phyloP scores from a whole-genome alignment of 2,329 filamentous ascomycete species.

The Aspergillus clavatus region DNA sequence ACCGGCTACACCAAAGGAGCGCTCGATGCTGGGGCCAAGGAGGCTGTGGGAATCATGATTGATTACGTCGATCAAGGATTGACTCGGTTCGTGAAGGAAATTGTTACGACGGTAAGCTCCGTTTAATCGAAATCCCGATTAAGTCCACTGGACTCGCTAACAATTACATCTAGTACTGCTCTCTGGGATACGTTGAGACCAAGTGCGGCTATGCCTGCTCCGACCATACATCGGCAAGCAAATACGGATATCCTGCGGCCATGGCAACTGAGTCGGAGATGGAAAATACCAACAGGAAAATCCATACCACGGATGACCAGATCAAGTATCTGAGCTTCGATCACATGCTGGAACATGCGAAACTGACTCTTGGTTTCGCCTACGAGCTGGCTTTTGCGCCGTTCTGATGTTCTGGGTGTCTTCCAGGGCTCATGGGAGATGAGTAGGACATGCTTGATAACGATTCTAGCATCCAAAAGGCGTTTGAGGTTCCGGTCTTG shows the following conservation, averaged over 20 bases:
- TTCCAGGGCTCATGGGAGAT: background rate
- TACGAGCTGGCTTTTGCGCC: constrained; percentile 79
- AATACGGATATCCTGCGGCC: constrained; percentile 61
- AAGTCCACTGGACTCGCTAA: constrained; percentile 7
- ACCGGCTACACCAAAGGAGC: constrained; percentile 83
- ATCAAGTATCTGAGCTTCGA: constrained; percentile 72
- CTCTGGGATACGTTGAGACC: constrained; percentile 79
- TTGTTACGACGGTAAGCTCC: constrained; percentile 61
- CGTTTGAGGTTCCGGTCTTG: constrained; percentile 1
- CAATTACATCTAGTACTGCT: constrained; percentile 64
- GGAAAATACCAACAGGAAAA: constrained; percentile 60
- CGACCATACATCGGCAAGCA: constrained; percentile 64
- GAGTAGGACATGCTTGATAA: background rate
- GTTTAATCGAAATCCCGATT: background rate
- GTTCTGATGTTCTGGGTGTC: constrained; percentile 43
- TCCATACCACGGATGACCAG: constrained; percentile 68
- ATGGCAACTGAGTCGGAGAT: constrained; percentile 62
- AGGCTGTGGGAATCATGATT: constrained; percentile 87
- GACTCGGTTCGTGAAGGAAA: constrained; percentile 84
- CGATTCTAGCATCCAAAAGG: constrained; percentile 1
- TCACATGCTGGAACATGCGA: constrained; percentile 88
- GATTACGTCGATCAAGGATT: constrained; percentile 81
- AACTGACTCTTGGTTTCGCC: constrained; percentile 74
- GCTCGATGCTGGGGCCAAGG: constrained; percentile 71
- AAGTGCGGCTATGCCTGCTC: constrained; percentile 83